A percentile compares a stretch with the other conserved stretches of the same genome.
phyloP scores from a whole-genome alignment of 768 basidiomycete species.

The Termitomyces sp. region DNA sequence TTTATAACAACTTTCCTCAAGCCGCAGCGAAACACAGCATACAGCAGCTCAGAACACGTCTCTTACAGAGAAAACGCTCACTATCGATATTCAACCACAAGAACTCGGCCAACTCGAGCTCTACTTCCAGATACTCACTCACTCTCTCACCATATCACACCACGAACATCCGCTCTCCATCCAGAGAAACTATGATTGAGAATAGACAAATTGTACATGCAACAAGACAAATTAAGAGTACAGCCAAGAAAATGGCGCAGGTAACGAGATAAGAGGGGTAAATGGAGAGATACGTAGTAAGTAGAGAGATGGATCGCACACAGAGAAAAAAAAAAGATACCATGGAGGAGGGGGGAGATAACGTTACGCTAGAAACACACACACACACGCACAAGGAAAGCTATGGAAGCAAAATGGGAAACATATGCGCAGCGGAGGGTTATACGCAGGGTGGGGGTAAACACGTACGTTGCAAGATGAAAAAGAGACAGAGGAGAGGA shows the following conservation, averaged over 20 bases:
- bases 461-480: neutral
- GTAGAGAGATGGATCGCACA: constrained; percentile 1
- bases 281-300: neutral
- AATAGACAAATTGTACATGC: neutral
- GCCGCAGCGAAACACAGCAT: no score
- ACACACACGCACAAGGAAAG: neutral
- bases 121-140: neutral
- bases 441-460: neutral
- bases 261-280: neutral
- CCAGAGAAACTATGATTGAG: neutral
- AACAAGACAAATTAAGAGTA: constrained; percentile 1
- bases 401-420: neutral
- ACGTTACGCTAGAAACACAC: neutral
- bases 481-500: neutral
- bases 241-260: constrained; percentile 3
- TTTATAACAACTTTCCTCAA: no score
- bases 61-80: no score
- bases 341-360: constrained; percentile 5
- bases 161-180: neutral
- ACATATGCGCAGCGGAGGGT: neutral
- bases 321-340: constrained; percentile 1
- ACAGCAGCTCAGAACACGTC: no score
- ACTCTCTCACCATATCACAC: neutral
- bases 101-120: no score
- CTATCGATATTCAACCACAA: no score